Evolutionary conservation across 164 flowering plant species (phyloP), one percentile per base, ranked within the genome.

Genomic region (Tinospora cordifolia): DNA sequence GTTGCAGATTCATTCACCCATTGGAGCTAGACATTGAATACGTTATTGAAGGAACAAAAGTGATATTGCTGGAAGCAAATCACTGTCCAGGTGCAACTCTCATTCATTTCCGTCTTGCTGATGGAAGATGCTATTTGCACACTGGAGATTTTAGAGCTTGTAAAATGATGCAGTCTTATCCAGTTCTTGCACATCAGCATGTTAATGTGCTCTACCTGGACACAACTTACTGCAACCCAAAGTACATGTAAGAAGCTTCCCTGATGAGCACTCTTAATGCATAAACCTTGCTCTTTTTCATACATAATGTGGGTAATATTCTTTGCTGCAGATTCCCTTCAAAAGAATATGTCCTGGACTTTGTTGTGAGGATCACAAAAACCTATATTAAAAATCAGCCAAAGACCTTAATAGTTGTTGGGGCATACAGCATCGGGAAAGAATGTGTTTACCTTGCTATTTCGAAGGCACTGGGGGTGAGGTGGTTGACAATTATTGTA

Each of bases 31-130:
- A 81, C 58, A 77, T 59, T 1, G 89, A 84, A 67, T 64, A 84
- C 74, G 67, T 71, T 25, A 81, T 90, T 73, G 81, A 85, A 65
- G 90, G 90, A 47, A 74, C 84, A 51, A 84, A 79, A 78, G 86
- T 90, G 49, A 87, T 88, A 39, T 66, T 90, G 75, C 71, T 87
- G 65, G 89, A 90, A 67, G 95, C 92, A 68, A 87, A 87, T 84
- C 95, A 90, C 69, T 90, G 92, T 70, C 90, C 95, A n/a, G 90
- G 92, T 76, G 91, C 90, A 58, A 87, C 88, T 73, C 66, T 89
- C 68, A 83, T 87, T 75, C 85, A 82, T 80, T 85, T 87, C 44
- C 74, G 71, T 59, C 90, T 85, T 25, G 74, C 70, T 14, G 82
- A 83, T 83, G 90, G 88, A 70, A 81, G 71, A 47, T 72, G 84